These are phyloP conservation scores for Fusarium sp. DNA, from an alignment of 2,329 filamentous ascomycete species.

Conservation along the genomic window DNA sequence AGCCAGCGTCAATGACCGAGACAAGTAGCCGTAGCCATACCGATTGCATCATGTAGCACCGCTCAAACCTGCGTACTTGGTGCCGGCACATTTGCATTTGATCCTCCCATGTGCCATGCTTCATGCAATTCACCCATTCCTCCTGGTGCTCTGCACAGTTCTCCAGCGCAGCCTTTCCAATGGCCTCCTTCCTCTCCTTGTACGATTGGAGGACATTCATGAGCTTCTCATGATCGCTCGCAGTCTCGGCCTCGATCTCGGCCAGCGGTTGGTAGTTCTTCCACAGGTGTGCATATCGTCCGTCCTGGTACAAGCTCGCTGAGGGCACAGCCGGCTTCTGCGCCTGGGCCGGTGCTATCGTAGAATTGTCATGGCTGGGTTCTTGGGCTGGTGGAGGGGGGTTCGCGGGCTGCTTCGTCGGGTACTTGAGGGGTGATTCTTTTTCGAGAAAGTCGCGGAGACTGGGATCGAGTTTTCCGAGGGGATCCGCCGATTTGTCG, in stretches of 20 bases:
- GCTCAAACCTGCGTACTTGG: conserved; percentile 82
- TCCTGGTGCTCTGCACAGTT: conserved; percentile 93
- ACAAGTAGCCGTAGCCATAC: conserved; percentile 58
- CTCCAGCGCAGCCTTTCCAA: conserved; percentile 86
- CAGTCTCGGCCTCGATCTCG: conserved; percentile 75
- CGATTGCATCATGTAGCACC: conserved; percentile 90
- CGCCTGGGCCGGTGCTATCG: conserved; percentile 30
- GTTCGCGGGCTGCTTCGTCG: conserved; percentile 42
- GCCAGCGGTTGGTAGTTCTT: conserved; percentile 84
- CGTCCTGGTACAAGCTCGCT: conserved; percentile 68
- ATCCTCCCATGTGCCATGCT: conserved; percentile 74
- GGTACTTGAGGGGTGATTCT: conserved; percentile 82
- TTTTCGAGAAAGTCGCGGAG: conserved; percentile 87
- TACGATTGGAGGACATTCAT: conserved; percentile 83
- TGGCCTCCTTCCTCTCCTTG: conserved; percentile 82
- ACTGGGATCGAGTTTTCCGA: conserved; percentile 82
- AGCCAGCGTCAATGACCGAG: background rate
- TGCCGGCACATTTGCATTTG: conserved; percentile 83
- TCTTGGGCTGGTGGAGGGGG: conserved; percentile 15
- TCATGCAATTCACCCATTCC: conserved; percentile 85
- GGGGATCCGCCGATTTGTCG: conserved; percentile 64
- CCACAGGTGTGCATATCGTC: conserved; percentile 87
- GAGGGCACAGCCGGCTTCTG: conserved; percentile 54
- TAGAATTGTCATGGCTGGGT: conserved; percentile 14
- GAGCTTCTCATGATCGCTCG: conserved; percentile 83